Evolutionary conservation across 1,284 basidiomycete genomes (phyloP).

Genomic region (Rhodotorula sp.): DNA sequence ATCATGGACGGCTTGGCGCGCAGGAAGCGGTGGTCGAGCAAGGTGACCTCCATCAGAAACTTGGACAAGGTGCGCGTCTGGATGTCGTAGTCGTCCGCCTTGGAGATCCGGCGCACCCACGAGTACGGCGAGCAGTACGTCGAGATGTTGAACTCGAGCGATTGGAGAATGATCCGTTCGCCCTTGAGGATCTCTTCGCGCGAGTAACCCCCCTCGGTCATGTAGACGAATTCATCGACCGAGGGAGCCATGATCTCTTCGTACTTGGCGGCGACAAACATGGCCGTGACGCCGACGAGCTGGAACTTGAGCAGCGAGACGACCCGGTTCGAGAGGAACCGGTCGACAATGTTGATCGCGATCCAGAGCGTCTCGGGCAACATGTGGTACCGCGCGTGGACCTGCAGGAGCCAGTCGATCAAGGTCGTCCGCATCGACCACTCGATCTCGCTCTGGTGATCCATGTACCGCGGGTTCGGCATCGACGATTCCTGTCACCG

Average conservation of each 20-base stretch:
- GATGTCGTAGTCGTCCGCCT: conserved; percentile 98
- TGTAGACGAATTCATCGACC: conserved; percentile 93
- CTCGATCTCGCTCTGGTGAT: conserved; percentile 87
- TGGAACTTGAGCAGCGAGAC: conserved; percentile 64
- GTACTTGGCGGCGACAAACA: conserved; percentile 66
- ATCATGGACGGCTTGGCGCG: conserved; percentile 89
- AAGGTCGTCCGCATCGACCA: conserved; percentile 67
- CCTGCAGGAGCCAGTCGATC: conserved; percentile 62
- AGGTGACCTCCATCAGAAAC: conserved; percentile 93
- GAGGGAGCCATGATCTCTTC: conserved; percentile 70
- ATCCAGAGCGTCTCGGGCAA: conserved; percentile 67
- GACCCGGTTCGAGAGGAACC: conserved; percentile 62
- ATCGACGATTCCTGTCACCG: conserved; percentile 71
- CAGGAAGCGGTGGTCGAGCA: conserved; percentile 90
- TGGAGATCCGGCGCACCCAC: conserved; percentile 98
- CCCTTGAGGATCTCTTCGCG: conserved; percentile 97
- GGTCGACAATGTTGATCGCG: conserved; percentile 64
- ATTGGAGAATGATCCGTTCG: conserved; percentile 90
- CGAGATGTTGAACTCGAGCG: conserved; percentile 91
- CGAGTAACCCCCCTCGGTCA: conserved; percentile 91
- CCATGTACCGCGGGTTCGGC: conserved; percentile 93
- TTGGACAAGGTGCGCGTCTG: conserved; percentile 96
- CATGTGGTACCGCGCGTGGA: conserved; percentile 66
- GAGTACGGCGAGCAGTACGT: conserved; percentile 99
- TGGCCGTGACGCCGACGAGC: conserved; percentile 63